Evolutionary conservation across 2,329 filamentous ascomycete genomes (phyloP).

Genomic region (Paecilomyces formosus): DNA sequence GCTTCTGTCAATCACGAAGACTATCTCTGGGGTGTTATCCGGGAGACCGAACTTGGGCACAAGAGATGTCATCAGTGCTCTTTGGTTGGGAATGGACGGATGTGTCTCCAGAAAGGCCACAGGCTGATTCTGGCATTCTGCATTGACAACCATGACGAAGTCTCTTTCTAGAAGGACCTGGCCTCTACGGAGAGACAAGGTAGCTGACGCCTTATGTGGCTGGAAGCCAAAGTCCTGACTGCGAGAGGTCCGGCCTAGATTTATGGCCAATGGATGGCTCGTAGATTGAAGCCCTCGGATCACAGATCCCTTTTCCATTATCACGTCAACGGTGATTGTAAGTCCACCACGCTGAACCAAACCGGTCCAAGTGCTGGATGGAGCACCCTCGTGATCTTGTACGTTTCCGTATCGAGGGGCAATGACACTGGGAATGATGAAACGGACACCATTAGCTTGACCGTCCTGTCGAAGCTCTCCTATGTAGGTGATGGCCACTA

Average conservation of each 20-base stretch:
- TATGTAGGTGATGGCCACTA: slow-evolving; percentile 58
- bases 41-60: slow-evolving; percentile 63
- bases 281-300: slow-evolving; percentile 60
- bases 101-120: slow-evolving; percentile 61
- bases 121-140: slow-evolving; percentile 54
- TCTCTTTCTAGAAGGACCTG: slow-evolving; percentile 47
- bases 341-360: slow-evolving; percentile 32
- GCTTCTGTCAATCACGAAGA: slow-evolving; percentile 66
- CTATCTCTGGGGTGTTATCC: slow-evolving; percentile 51
- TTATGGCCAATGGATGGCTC: slow-evolving; percentile 60
- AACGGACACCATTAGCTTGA: slow-evolving; percentile 59
- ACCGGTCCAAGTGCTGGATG: slow-evolving; percentile 9
- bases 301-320: slow-evolving; percentile 48
- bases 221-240: slow-evolving; percentile 41
- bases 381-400: slow-evolving; percentile 1
- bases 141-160: slow-evolving; percentile 59
- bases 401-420: slow-evolving; percentile 56
- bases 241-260: slow-evolving; percentile 52
- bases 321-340: slow-evolving; percentile 52
- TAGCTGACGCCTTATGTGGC: slow-evolving; percentile 56
- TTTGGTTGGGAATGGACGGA: slow-evolving; percentile 52
- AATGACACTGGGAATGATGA: slow-evolving; percentile 61
- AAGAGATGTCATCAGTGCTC: slow-evolving; percentile 62
- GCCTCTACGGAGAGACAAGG: slow-evolving; percentile 42
- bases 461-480: slow-evolving; percentile 67